Base-by-base conservation (phyloP, 2,329 filamentous ascomycete genomes). In the Aureobasidium leucospermi region DNA sequence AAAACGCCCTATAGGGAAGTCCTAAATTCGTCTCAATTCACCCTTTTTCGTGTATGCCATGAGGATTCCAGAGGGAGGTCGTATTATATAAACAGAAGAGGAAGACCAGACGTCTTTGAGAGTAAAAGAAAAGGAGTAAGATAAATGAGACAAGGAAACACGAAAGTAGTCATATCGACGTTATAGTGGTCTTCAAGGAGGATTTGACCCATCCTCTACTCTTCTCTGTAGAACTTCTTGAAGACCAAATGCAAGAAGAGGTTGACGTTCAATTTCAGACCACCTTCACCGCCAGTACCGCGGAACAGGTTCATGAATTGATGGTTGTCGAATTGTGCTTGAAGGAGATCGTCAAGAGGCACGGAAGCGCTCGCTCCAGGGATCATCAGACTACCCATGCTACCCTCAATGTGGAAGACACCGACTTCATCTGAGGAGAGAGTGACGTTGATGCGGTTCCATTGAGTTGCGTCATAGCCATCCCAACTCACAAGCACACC, bases 261-360 rank as follows among this genome's bases (percentile, higher is more conserved):
- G 78, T 99, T 99, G 69, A 99, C 94, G 74, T 97, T 97, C 69
- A 99, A 82, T 75, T 88, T 87, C 70, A 96, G 80, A 59, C 60
- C 34, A 62, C 67, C 47, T 6, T 72, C 72, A 3, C 71, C 73
- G 59, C 82, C 47, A 10, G 58, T 46, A 2, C 58, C 83, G 71
- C 95, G 90, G 69, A 99, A 99, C 62, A 97, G 80, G 69, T 90
- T 91, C 84, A 97, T 92, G 73, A 96, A 96, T 75, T 96, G 91
- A 68, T 91, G 89, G 66, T 94, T 91, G 75, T 97, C 94, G 72
- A 96, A 99, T 75, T 99, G 95, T 55, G 94, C 93, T 76, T 96
- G 91, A 68, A 99, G 79, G 64, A 99, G 79, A 68, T 96, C 93
- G 71, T 99, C 94, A 68, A 99, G 87, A 32, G 92, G 86, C 43